Base-by-base conservation (phyloP, 2,329 filamentous ascomycete genomes). In the Chrysoporthe cubensis region DNA sequence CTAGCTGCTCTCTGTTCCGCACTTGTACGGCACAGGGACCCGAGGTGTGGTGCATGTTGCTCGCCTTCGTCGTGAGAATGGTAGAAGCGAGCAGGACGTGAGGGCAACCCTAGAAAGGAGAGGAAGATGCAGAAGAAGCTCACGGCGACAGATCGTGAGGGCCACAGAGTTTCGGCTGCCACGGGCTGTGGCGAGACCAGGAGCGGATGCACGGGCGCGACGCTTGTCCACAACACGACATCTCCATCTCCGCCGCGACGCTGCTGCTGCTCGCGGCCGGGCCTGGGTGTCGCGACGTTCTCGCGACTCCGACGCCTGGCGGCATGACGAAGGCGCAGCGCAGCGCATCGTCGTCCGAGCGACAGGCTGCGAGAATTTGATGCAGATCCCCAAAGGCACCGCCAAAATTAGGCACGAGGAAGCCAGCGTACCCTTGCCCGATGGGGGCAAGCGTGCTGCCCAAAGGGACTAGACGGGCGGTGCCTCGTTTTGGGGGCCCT, bases 371-470 rank as follows among this genome's bases (percentile, higher is more conserved):
- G 52, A 65, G 40, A 34, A 43, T 40, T 37, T 42, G 56, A 50
- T 64, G 65, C 59, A 61, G 60, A 67, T 64, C 61, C 40, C 64
- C 32, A 44, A 48, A 46, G 56, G 62, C 40, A 44, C 48, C 32
- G 66, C 42, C 37, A 42, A 54, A 58, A 62, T 63, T 57, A 57
- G 66, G 58, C 52, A 66, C 56, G 58, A 62, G 40, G 48, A 61
- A 26, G 37, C 50, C 43, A 52, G 46, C 56, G 34, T 32, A 54
- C 56, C 62, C 58, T 65, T 68, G 64, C 62, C 68, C 66, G 56
- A 67, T 59, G 54, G 59, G 66, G 68, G 54, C 54, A 68, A 68
- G 68, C 62, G 63, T 59, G 58, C 54, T 16, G 34, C 50, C 50
- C 16, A 6, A 54, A 21, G 4, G 32, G 6, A 21, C 13, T 54